A percentile compares a stretch with the other conserved stretches of the same genome.
Evolutionary conservation across 208 protist genomes (phyloP).

Genomic region (Dictyostelium gargantuum): DNA sequence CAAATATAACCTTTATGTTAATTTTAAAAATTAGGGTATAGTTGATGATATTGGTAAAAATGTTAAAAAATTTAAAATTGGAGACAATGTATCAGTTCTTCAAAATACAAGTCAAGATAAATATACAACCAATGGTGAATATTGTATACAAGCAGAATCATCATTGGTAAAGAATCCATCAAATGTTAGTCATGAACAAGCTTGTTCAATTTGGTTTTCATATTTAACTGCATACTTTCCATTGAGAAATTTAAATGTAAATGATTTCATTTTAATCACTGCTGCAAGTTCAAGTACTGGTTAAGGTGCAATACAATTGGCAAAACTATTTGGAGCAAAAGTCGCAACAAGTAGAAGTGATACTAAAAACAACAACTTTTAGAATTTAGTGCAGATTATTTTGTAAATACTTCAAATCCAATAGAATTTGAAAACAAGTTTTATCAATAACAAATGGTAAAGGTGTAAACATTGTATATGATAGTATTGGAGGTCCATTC

Average conservation of each 20-base stretch:
- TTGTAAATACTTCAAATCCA: neutral
- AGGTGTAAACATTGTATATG: conserved; percentile 3
- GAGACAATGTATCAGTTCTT: neutral
- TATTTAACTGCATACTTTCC: conserved; percentile 72
- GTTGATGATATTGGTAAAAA: neutral
- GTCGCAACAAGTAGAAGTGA: conserved; percentile 61
- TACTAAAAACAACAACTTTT: neutral
- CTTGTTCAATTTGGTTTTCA: neutral
- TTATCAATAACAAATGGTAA: neutral
- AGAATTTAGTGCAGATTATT: neutral
- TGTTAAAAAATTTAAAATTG: conserved; percentile 31
- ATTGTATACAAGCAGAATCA: neutral
- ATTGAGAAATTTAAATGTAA: conserved; percentile 60
- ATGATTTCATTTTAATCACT: conserved; percentile 76
- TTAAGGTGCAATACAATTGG: conserved; percentile 62
- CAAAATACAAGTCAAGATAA: neutral
- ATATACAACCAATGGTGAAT: neutral
- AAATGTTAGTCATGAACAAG: neutral
- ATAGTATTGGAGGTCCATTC: neutral
- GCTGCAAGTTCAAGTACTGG: conserved; percentile 74
- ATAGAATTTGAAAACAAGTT: neutral
- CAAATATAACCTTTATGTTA: too few relatives aligned
- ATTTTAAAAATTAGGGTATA: neutral
- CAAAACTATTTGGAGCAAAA: conserved; percentile 33
- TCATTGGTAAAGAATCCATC: neutral